Evolutionary conservation across 2,329 filamentous ascomycete species (phyloP).

Genomic region (Claviceps quebecensis): DNA sequence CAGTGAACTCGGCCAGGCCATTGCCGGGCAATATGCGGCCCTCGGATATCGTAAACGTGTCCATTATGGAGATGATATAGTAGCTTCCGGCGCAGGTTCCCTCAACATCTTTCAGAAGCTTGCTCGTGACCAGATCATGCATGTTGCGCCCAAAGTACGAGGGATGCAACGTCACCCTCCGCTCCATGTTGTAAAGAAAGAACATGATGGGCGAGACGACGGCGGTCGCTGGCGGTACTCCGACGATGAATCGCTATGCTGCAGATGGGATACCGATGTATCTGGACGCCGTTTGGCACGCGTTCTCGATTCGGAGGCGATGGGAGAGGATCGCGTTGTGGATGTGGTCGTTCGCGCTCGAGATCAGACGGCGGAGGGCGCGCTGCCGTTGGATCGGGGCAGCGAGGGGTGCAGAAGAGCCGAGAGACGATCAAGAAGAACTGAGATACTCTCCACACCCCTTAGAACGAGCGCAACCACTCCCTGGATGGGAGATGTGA

Average conservation of each 20-base stretch:
- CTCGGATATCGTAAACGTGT: slow-evolving; percentile 87
- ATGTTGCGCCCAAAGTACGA: slow-evolving; percentile 95
- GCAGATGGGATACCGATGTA: background rate
- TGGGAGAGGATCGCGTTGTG: background rate
- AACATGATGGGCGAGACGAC: slow-evolving; percentile 52
- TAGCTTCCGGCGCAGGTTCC: slow-evolving; percentile 90
- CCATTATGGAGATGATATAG: slow-evolving; percentile 97
- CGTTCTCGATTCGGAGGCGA: background rate
- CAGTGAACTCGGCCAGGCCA: slow-evolving; percentile 85
- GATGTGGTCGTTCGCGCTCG: background rate
- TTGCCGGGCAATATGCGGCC: slow-evolving; percentile 84
- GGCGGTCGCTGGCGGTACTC: background rate
- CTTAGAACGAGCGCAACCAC: slow-evolving; percentile 8
- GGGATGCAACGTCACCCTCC: slow-evolving; percentile 85
- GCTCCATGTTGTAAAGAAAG: slow-evolving; percentile 94
- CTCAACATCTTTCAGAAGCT: slow-evolving; percentile 85
- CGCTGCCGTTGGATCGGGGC: slow-evolving; percentile 1
- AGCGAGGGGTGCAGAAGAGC: slow-evolving; percentile 6
- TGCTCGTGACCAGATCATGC: slow-evolving; percentile 77
- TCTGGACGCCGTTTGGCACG: background rate
- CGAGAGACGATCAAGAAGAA: slow-evolving; percentile 4
- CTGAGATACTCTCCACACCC: slow-evolving; percentile 7
- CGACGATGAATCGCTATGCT: background rate
- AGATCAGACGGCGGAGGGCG: background rate
- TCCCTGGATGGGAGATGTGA: slow-evolving; percentile 7